Conservation (phyloP, 768 basidiomycete genomes). For the Fistulinella prunicolor region DNA sequence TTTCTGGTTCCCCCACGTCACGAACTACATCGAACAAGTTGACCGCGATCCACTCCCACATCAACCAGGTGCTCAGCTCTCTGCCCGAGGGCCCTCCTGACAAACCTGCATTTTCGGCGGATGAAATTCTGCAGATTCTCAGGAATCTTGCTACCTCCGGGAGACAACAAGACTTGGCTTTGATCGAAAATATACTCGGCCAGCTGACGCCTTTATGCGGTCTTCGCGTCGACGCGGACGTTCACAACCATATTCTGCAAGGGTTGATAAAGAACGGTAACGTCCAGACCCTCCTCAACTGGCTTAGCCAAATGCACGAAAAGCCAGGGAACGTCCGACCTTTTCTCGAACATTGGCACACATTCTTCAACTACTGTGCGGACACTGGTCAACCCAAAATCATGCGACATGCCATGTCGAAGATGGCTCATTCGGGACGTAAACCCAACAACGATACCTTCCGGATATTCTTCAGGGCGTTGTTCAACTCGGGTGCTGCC, state of each 20-base stretch:
- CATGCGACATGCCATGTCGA: slow-evolving; percentile 32
- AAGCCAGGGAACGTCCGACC: slow-evolving; percentile 47
- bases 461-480: slow-evolving; percentile 46
- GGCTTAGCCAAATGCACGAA: slow-evolving; percentile 53
- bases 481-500: slow-evolving; percentile 34
- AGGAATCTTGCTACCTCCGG: slow-evolving; percentile 50
- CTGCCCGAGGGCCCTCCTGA: slow-evolving; percentile 11
- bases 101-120: slow-evolving; percentile 9
- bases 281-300: slow-evolving; percentile 41
- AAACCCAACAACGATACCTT: slow-evolving; percentile 47
- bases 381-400: slow-evolving; percentile 25
- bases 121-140: slow-evolving; percentile 40
- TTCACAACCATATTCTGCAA: slow-evolving; percentile 49
- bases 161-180: slow-evolving; percentile 49
- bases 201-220: slow-evolving; percentile 50
- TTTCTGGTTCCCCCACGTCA: slow-evolving; percentile 4
- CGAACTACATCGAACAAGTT: slow-evolving; percentile 19
- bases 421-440: slow-evolving; percentile 39
- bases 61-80: slow-evolving; percentile 23
- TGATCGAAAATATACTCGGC: slow-evolving; percentile 50
- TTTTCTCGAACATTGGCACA: slow-evolving; percentile 52
- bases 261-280: slow-evolving; percentile 47
- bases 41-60: slow-evolving; percentile 19
- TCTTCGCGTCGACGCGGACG: slow-evolving; percentile 41
- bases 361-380: slow-evolving; percentile 44